Base-by-base conservation (phyloP, 257 asterid genomes). In the Cruciata laevipes region DNA sequence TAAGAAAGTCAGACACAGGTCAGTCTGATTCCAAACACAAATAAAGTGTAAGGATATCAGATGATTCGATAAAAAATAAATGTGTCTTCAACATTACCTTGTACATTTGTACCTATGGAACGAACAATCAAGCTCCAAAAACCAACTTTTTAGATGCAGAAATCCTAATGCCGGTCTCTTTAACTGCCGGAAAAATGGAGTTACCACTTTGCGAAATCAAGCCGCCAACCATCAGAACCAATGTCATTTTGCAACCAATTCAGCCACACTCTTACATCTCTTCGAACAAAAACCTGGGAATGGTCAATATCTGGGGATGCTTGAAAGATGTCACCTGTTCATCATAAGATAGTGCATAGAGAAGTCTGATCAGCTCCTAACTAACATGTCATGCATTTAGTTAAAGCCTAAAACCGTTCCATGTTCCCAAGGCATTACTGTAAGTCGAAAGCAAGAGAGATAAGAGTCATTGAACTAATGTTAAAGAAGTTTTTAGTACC, bases 141-240 rank as follows among this genome's bases (percentile, higher is more conserved):
- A 30, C 21, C 63, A 89, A 71, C 24, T 81, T 71, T 51, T 87
- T 90, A 31, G 85, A 81, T 30, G 96, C 91, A 20, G 65, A 69
- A 1, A 90, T 70, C 35, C 69, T 21, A 20, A 90, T 76, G n/a
- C 97, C 97, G 3, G 83, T 73, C 16, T 83, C 79, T 66, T 80
- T 78, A 2, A 90, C 90, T 7, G 86, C 23, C 79, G 78, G 27
- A 88, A 86, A 17, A 88, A 79, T 0, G 92, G 89, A 6, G 72
- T 72, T 32, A 88, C 70, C 88, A 86, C 58, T 85, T 85, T 40
- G 70, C 89, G 77, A 83, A 83, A 71, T 83, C 89, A 35, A 83
- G 83, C 63, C 86, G 81, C 89, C 89, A 83, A 49, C 89, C 89
- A 70, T 83, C 89, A 77, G 74, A 83, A 42, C 89, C 89, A 63